phyloP scores from a whole-genome alignment of 1,284 basidiomycete species.

The Fomes fomentarius region DNA sequence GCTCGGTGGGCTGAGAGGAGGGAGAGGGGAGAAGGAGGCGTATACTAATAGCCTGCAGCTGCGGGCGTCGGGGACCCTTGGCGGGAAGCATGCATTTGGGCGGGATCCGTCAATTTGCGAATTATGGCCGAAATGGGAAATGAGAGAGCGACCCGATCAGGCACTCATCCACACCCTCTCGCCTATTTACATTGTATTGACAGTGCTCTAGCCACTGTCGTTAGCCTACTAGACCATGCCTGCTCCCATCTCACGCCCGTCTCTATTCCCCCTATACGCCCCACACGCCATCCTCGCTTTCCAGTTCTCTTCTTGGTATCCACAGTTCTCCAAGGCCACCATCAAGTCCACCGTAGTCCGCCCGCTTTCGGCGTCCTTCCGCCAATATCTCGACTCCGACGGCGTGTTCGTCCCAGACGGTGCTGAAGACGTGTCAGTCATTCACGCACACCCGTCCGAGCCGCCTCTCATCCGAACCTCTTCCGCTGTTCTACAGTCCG shows the following conservation, averaged over 20 bases:
- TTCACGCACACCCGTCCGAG: conserved; percentile 10
- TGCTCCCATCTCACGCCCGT: conserved; percentile 25
- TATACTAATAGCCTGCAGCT: background rate
- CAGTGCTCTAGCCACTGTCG: background rate
- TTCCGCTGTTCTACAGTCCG: conserved; percentile 41
- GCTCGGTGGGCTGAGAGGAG: background rate
- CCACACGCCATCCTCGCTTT: conserved; percentile 67
- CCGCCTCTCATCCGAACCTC: conserved; percentile 18
- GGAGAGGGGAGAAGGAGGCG: background rate
- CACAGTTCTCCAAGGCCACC: conserved; percentile 67
- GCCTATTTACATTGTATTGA: no score
- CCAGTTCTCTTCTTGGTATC: conserved; percentile 91
- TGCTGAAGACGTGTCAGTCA: conserved; percentile 71
- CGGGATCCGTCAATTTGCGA: no score
- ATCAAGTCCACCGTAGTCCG: conserved; percentile 83
- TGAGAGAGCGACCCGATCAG: no score
- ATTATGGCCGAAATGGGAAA: no score
- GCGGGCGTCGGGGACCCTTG: background rate
- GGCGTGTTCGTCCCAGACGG: conserved; percentile 84
- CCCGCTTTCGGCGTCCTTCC: conserved; percentile 68
- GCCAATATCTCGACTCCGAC: conserved; percentile 77
- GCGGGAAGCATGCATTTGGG: background rate
- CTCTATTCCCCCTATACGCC: conserved; percentile 56
- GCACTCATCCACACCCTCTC: background rate
- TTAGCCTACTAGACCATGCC: conserved; percentile 25